Evolutionary conservation across 345 rosid genomes (phyloP).

Genomic region (Aurinia saxatilis): DNA sequence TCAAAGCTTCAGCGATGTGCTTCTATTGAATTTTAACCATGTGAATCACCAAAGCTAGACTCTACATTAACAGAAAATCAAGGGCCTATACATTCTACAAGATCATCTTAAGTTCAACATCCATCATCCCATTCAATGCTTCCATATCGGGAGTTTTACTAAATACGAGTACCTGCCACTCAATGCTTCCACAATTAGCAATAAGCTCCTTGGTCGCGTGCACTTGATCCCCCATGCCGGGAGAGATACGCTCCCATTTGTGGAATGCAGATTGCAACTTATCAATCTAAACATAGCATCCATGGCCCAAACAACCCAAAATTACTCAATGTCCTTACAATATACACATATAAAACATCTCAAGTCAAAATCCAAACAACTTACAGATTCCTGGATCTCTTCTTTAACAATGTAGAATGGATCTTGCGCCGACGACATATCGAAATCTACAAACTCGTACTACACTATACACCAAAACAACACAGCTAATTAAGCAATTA

Average conservation of each 20-base stretch:
- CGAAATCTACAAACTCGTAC: neutral
- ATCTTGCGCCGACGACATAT: conserved; percentile 96
- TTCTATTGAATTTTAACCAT: neutral
- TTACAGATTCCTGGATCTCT: conserved; percentile 96
- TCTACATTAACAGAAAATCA: neutral
- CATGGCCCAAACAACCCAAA: neutral
- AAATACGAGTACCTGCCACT: conserved; percentile 77
- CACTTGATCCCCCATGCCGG: conserved; percentile 51
- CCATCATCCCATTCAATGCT: neutral
- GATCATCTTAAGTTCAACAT: neutral
- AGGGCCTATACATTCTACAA: neutral
- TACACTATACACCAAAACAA: neutral
- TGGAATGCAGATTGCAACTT: conserved; percentile 79
- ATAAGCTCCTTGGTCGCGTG: conserved; percentile 66
- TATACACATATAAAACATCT: neutral
- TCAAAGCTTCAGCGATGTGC: neutral
- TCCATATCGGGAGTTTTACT: neutral
- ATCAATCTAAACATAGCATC: conserved; percentile 93
- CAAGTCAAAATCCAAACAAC: conserved; percentile 21
- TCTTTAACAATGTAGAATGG: conserved; percentile 96
- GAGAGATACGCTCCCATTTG: conserved; percentile 73
- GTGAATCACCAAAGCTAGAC: neutral
- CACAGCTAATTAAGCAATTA: no score
- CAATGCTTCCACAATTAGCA: conserved; percentile 76
- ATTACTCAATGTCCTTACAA: neutral